phyloP scores from a whole-genome alignment of 108 stramenopile species.

The Craspedostauros australis region DNA sequence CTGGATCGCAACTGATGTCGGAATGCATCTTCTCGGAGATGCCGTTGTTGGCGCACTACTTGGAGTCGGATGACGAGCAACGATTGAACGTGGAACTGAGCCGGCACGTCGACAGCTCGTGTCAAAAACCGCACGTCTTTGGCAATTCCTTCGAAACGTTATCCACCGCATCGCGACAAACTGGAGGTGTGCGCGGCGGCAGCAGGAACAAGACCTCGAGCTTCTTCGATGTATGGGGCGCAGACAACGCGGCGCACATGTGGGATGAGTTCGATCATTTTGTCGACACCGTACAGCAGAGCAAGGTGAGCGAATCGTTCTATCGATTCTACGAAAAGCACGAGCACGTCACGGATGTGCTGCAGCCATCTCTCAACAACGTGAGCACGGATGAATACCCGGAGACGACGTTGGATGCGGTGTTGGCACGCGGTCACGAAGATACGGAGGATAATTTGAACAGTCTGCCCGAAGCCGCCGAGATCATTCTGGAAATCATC shows the following conservation, averaged over 20 bases:
- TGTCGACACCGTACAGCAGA: slow-evolving; percentile 7
- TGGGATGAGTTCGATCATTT: not conserved
- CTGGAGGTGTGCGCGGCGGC: not conserved
- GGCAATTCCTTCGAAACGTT: slow-evolving; percentile 19
- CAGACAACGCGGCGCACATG: no score
- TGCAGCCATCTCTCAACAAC: no score
- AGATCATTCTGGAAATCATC: slow-evolving; percentile 23
- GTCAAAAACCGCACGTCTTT: slow-evolving; percentile 13
- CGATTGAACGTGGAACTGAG: slow-evolving; percentile 24
- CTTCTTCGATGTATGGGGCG: no score
- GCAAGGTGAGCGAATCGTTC: slow-evolving; percentile 15
- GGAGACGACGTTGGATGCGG: no score
- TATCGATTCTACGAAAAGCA: not conserved
- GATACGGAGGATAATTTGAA: slow-evolving; percentile 18
- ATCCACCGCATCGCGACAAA: not conserved
- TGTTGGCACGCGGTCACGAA: no score
- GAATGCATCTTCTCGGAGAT: slow-evolving; percentile 26
- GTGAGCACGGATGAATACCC: no score
- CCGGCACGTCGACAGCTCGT: slow-evolving; percentile 10
- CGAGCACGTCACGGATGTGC: no score
- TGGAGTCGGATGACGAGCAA: slow-evolving; percentile 23
- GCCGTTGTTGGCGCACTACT: slow-evolving; percentile 15
- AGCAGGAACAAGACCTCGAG: no score
- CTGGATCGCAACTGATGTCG: slow-evolving; percentile 27
- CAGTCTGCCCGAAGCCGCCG: slow-evolving; percentile 27